Conservation (phyloP, 2,329 filamentous ascomycete species). For the Lachnellula occidentalis region DNA sequence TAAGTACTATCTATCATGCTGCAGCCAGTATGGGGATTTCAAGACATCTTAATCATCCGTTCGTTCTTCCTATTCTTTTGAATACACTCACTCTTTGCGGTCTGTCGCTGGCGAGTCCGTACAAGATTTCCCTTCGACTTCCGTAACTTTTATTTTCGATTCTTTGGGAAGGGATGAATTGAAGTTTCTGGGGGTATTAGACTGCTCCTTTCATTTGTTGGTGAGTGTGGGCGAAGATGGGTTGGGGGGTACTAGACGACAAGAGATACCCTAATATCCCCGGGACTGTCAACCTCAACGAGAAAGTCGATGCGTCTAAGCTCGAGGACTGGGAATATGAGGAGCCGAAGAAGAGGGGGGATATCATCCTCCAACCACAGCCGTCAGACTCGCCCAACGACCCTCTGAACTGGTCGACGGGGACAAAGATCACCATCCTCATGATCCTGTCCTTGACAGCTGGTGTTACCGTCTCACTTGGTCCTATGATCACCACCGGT, state of each 20-base stretch:
- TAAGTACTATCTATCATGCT: neutral
- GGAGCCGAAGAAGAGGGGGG: constrained; percentile 35
- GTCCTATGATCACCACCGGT: constrained; percentile 37
- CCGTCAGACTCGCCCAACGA: constrained; percentile 49
- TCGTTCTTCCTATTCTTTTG: constrained; percentile 5
- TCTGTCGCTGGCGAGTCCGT: constrained; percentile 23
- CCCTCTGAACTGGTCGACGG: constrained; percentile 41
- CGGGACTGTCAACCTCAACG: constrained; percentile 24
- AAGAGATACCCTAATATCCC: constrained; percentile 25
- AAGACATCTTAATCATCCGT: neutral
- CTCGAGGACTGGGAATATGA: constrained; percentile 22
- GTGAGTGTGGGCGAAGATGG: constrained; percentile 22
- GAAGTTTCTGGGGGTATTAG: constrained; percentile 4
- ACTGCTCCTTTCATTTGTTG: constrained; percentile 4
- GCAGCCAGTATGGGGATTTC: constrained; percentile 1
- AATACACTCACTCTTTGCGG: constrained; percentile 9
- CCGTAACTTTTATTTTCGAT: constrained; percentile 8
- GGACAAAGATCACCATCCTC: constrained; percentile 24
- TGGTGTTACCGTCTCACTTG: constrained; percentile 19
- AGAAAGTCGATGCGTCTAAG: constrained; percentile 17
- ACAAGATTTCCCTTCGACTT: constrained; percentile 9
- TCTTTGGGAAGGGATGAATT: constrained; percentile 10
- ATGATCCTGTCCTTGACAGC: too few relatives aligned
- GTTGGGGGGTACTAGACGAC: constrained; percentile 28
- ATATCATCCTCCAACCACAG: constrained; percentile 39